Conservation (phyloP, 805 yeast species). For the Barnettozyma californica region DNA sequence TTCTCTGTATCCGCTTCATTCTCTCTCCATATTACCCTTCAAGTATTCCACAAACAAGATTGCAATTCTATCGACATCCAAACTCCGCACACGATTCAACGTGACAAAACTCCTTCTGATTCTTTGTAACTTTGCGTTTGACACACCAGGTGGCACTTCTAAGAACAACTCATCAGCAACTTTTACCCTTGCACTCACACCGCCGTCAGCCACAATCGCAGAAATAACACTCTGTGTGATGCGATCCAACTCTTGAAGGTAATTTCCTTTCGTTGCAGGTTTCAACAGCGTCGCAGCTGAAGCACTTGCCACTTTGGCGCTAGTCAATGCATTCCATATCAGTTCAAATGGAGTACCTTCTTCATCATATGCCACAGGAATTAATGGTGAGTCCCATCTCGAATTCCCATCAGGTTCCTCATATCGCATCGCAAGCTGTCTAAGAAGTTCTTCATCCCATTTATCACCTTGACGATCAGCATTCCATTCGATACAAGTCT, state of each 20-base stretch:
- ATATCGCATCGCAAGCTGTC: conserved; percentile 72
- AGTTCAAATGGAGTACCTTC: conserved; percentile 55
- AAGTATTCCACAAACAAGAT: conserved; percentile 76
- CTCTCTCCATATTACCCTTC: conserved; percentile 42
- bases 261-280: conserved; percentile 73
- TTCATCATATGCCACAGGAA: conserved; percentile 56
- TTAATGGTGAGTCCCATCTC: conserved; percentile 93
- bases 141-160: conserved; percentile 59
- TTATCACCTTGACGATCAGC: conserved; percentile 23
- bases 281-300: conserved; percentile 81
- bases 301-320: conserved; percentile 57
- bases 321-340: conserved; percentile 56
- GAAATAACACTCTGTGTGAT: conserved; percentile 61
- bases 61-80: conserved; percentile 63
- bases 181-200: conserved; percentile 37
- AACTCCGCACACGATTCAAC: conserved; percentile 71
- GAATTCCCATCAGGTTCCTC: conserved; percentile 88
- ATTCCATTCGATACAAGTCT: conserved; percentile 63
- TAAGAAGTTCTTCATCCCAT: conserved; percentile 65
- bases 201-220: conserved; percentile 58
- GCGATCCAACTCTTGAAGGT: conserved; percentile 71
- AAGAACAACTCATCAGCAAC: conserved; percentile 41
- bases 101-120: conserved; percentile 78
- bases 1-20: conserved; percentile 4
- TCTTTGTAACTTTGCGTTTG: conserved; percentile 77